Conservation (phyloP, 495 filamentous ascomycete genomes). For the Cercophora scortea region DNA sequence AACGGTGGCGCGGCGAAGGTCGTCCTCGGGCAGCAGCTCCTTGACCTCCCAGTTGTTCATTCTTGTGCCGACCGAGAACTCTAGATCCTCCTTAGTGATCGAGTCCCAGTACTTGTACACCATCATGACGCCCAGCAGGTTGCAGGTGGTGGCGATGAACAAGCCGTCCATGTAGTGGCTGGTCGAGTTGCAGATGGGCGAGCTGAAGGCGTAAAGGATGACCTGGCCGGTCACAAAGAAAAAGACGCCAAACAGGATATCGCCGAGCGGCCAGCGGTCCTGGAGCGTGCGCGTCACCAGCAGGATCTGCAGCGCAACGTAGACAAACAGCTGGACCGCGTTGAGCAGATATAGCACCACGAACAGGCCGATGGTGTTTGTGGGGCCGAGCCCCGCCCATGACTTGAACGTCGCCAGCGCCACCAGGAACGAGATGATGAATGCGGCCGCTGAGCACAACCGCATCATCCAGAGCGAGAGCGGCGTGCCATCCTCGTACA, state of each 20-base stretch:
- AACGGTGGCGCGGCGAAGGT: slow-evolving; percentile 59
- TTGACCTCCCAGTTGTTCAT: slow-evolving; percentile 99
- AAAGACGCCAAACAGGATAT: slow-evolving; percentile 86
- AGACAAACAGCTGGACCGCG: slow-evolving; percentile 75
- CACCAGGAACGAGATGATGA: slow-evolving; percentile 78
- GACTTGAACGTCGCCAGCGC: slow-evolving; percentile 88
- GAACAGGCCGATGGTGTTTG: slow-evolving; percentile 82
- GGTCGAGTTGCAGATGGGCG: slow-evolving; percentile 72
- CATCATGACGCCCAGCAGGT: slow-evolving; percentile 98
- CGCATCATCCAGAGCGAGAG: slow-evolving; percentile 92
- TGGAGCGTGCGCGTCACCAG: slow-evolving; percentile 86
- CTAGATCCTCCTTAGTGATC: slow-evolving; percentile 95
- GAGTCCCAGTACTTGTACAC: slow-evolving; percentile 99
- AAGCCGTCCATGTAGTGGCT: slow-evolving; percentile 93
- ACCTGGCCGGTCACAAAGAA: slow-evolving; percentile 93
- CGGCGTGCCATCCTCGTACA: slow-evolving; percentile 97
- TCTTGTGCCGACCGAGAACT: slow-evolving; percentile 93
- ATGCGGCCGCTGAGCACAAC: slow-evolving; percentile 67
- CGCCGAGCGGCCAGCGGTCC: slow-evolving; percentile 90
- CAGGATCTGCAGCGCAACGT: slow-evolving; percentile 80
- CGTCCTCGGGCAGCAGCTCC: slow-evolving; percentile 83
- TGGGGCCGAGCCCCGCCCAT: slow-evolving; percentile 78
- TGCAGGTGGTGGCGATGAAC: slow-evolving; percentile 91
- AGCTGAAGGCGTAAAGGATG: slow-evolving; percentile 82
- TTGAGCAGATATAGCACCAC: slow-evolving; percentile 90